phyloP scores from a whole-genome alignment of 148 eudicot species.

The Vaccinium corymbosum region DNA sequence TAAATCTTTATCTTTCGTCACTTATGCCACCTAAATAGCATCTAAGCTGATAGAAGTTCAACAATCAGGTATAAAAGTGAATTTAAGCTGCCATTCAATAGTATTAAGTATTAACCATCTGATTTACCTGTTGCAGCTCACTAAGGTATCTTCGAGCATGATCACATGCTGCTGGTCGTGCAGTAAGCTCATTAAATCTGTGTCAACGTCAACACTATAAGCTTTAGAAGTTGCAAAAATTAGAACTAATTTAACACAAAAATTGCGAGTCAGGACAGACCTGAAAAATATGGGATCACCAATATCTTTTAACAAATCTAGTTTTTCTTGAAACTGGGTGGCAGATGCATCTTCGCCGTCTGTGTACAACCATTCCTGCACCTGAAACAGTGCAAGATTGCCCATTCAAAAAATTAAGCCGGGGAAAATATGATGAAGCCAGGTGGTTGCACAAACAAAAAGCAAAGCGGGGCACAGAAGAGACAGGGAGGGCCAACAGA shows the following conservation, averaged over 20 bases:
- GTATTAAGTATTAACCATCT: not conserved
- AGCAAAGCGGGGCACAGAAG: not conserved
- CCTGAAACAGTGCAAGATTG: conserved; percentile 39
- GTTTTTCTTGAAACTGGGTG: conserved; percentile 69
- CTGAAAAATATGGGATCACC: conserved; percentile 96
- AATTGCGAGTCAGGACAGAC: conserved; percentile 28
- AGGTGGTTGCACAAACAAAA: not conserved
- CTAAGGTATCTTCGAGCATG: conserved; percentile 59
- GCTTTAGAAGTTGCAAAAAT: conserved; percentile 12
- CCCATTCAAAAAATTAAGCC: not conserved
- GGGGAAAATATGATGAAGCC: conserved; percentile 1
- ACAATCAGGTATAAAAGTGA: not conserved
- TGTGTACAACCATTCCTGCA: conserved; percentile 93
- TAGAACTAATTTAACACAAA: not conserved
- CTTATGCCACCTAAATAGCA: not conserved
- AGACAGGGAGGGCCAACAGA: conserved; percentile 8
- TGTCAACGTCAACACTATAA: conserved; percentile 22
- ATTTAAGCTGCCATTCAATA: not conserved
- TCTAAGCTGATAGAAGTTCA: not conserved
- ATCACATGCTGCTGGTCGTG: conserved; percentile 75
- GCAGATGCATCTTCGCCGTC: conserved; percentile 99
- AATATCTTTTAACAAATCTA: conserved; percentile 72
- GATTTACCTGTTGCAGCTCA: conserved; percentile 66
- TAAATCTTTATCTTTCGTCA: not conserved
- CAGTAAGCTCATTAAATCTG: conserved; percentile 79